Evolutionary conservation across 1,139 yeast genomes (phyloP), one percentile per base, ranked within the genome.

Genomic region (Sugiyamaella grinbergsii): DNA sequence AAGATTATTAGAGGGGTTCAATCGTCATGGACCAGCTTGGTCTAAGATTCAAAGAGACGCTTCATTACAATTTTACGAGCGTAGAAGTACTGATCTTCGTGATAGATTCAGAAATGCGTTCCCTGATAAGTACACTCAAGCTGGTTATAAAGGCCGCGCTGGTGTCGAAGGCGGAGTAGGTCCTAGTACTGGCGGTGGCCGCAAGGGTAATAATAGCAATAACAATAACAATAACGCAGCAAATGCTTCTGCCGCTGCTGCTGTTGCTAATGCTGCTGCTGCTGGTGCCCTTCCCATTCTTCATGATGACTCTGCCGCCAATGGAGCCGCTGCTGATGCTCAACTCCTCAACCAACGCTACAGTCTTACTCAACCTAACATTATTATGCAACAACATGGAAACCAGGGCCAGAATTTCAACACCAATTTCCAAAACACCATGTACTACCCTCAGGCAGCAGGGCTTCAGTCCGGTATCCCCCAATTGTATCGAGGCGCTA

Each of bases 1-100:
- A 32, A 72, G 77, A 38, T 71, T 93, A 42, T 68, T 87, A 26
- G 73, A 75, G 52, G 94, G 96, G 1, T 88, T 81, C 66, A 71
- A 78, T 50, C 77, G 76, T 60, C 82, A 80, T 65, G 98, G 98
- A 0, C 79, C 96, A 0, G 80, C 86, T 29, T 93, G 98, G 98
- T 85, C 89, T 55, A 85, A 84, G 64, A 93, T 93, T 32, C 76
- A 73, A 57, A 66, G 73, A 13, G 77, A 73, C 55, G 66, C 67
- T 38, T 57, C 62, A 16, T 60, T 73, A 41, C 65, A 68, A 11
- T 62, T 73, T 31, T 60, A 60, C 38, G 71, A 67, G 45, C 65
- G 77, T 36, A 69, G 77, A 32, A 66, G 73, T 24, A 73, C 76
- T 1, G 77, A 73, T 51, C 62, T 73, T 34, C 65, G 77, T n/a